Evolutionary conservation across 2,329 filamentous ascomycete genomes (phyloP).

Genomic region (Rachicladosporium sp.): DNA sequence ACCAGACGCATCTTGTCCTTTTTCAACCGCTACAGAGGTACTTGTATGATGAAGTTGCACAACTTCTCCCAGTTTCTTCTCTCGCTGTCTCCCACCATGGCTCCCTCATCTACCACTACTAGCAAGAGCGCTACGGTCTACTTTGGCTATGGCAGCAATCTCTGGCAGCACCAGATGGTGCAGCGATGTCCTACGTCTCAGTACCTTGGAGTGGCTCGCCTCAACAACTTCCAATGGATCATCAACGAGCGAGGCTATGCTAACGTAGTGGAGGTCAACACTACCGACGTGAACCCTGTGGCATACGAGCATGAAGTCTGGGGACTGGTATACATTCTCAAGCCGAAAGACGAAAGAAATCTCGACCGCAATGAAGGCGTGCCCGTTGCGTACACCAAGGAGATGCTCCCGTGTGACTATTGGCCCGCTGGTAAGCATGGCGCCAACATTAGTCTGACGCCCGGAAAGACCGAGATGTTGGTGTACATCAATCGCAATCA

Average conservation of each 20-base stretch:
- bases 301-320: slow-evolving; percentile 36
- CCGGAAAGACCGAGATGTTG: slow-evolving; percentile 30
- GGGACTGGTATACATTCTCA: slow-evolving; percentile 45
- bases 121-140: slow-evolving; percentile 34
- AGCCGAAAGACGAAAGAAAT: slow-evolving; percentile 35
- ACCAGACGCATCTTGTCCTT: too few species aligned
- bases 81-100: too few species aligned
- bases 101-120: too few species aligned
- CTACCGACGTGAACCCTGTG: not conserved
- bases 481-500: slow-evolving; percentile 47
- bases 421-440: slow-evolving; percentile 21
- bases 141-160: slow-evolving; percentile 61
- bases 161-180: slow-evolving; percentile 54
- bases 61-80: too few species aligned
- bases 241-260: slow-evolving; percentile 58
- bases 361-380: slow-evolving; percentile 53
- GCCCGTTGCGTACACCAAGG: slow-evolving; percentile 47
- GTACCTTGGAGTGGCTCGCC: slow-evolving; percentile 45
- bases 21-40: too few species aligned
- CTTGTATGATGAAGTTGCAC: too few species aligned
- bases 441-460: slow-evolving; percentile 11
- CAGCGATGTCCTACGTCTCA: slow-evolving; percentile 45
- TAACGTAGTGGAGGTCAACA: slow-evolving; percentile 42
- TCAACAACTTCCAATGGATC: slow-evolving; percentile 49
- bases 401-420: slow-evolving; percentile 33